Conservation (phyloP, 768 basidiomycete species). For the Mycena crocata region DNA sequence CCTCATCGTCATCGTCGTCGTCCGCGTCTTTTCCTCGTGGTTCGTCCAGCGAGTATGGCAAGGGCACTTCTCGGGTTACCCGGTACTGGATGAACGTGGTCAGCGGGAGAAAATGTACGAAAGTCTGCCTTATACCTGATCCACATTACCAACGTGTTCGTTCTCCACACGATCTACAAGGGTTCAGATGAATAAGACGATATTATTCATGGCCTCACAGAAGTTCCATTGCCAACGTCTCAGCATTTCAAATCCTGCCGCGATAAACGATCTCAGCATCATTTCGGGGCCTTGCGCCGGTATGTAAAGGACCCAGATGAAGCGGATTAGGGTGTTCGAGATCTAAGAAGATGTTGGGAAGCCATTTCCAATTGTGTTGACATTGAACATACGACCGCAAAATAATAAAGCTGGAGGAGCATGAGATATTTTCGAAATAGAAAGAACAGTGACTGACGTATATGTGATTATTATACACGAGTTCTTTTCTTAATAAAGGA, state of each 20-base stretch:
- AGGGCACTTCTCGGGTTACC: conserved; percentile 75
- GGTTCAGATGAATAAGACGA: conserved; percentile 1
- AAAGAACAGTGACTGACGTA: conserved; percentile 53
- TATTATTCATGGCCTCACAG: conserved; percentile 61
- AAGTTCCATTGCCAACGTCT: conserved; percentile 94
- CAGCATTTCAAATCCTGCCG: conserved; percentile 78
- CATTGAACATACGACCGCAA: conserved; percentile 76
- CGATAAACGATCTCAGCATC: conserved; percentile 73
- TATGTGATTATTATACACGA: conserved; percentile 76
- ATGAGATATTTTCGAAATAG: background rate
- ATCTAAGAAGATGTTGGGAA: conserved; percentile 54
- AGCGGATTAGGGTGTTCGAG: conserved; percentile 80
- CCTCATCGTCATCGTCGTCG: conserved; percentile 14
- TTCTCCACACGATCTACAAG: conserved; percentile 81
- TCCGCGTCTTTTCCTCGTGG: conserved; percentile 23
- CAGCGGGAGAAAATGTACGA: too few species aligned
- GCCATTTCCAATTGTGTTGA: background rate
- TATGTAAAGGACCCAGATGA: conserved; percentile 86
- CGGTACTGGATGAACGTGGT: conserved; percentile 92
- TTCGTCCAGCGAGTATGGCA: conserved; percentile 28
- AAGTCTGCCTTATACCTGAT: too few species aligned
- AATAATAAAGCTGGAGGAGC: conserved; percentile 73
- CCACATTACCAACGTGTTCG: conserved; percentile 90
- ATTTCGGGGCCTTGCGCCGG: conserved; percentile 60
- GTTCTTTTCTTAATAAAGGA: conserved; percentile 75